phyloP scores from a whole-genome alignment of 2,329 filamentous ascomycete species.

The Pseudogymnoascus sp. region DNA sequence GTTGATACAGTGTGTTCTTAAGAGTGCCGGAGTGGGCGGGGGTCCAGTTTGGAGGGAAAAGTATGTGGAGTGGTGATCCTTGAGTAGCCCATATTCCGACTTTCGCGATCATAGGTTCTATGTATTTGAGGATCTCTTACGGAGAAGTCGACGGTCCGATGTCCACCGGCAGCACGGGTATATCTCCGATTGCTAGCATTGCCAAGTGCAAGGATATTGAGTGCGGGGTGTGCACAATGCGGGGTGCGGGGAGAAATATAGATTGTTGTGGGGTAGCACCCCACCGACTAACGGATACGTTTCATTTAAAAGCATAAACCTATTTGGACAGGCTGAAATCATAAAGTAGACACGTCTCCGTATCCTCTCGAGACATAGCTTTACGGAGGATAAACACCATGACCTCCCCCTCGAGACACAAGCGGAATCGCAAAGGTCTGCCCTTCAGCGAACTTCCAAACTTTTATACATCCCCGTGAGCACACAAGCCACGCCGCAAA shows the following conservation, averaged over 20 bases:
- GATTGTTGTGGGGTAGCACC: slow-evolving; percentile 2
- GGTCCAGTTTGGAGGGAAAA: slow-evolving; percentile 8
- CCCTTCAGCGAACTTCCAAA: not conserved
- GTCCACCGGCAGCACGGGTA: not conserved
- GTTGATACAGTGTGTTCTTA: slow-evolving; percentile 5
- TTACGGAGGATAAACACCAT: not conserved
- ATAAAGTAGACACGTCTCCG: not conserved
- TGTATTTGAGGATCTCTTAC: not conserved
- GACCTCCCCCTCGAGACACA: not conserved
- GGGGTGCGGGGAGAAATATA: not conserved
- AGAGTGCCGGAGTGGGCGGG: slow-evolving; percentile 4
- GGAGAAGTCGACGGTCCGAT: not conserved
- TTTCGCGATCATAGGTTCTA: not conserved
- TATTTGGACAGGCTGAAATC: not conserved
- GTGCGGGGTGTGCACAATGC: not conserved
- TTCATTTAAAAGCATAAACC: not conserved
- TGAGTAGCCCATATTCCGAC: not conserved
- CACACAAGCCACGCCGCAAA: not conserved
- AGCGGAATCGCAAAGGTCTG: not conserved
- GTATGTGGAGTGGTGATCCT: slow-evolving; percentile 1
- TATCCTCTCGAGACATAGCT: not conserved
- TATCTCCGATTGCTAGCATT: not conserved
- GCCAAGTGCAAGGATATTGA: not conserved
- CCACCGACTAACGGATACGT: not conserved
- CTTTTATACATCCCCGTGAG: not conserved